phyloP scores from a whole-genome alignment of 1,284 basidiomycete species.

The Cryptococcus sp. region DNA sequence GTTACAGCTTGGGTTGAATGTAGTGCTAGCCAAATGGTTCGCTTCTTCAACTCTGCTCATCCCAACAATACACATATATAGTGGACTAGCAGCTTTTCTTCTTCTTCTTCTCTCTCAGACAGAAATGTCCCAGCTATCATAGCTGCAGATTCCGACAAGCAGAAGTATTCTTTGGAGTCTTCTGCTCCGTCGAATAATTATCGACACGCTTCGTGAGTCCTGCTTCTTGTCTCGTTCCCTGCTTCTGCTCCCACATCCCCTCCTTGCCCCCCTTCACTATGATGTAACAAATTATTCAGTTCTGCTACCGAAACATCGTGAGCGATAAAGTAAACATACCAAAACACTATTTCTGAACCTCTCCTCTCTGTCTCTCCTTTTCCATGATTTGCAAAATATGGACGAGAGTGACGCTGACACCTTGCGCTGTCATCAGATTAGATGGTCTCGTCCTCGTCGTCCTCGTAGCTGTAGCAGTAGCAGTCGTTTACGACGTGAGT shows the following conservation, averaged over 20 bases:
- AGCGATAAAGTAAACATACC: conserved; percentile 49
- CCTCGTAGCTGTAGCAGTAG: too few relatives aligned
- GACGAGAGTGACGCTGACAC: conserved; percentile 11
- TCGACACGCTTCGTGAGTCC: conserved; percentile 1
- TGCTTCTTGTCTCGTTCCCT: neutral
- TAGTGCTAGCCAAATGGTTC: too few relatives aligned
- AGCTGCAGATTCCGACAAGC: neutral
- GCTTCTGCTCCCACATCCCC: conserved; percentile 1
- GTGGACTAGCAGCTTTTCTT: neutral
- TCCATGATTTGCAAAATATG: neutral
- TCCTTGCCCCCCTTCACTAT: conserved; percentile 20
- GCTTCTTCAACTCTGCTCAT: too few relatives aligned
- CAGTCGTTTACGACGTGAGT: conserved; percentile 13
- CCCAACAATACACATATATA: too few relatives aligned
- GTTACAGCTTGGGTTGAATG: too few relatives aligned
- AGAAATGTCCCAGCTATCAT: too few relatives aligned
- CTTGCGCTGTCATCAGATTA: neutral
- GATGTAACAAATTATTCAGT: conserved; percentile 50
- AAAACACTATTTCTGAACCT: conserved; percentile 41
- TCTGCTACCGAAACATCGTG: conserved; percentile 54
- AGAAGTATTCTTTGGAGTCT: neutral
- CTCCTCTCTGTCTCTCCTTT: conserved; percentile 6
- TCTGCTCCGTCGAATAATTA: conserved; percentile 1
- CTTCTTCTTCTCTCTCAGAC: neutral
- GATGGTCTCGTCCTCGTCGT: neutral